A percentile compares a stretch with the other conserved stretches of the same genome.
These are phyloP conservation scores for Phaffia rhodozyma DNA, from an alignment of 1,284 basidiomycete genomes.

Conservation along the genomic window DNA sequence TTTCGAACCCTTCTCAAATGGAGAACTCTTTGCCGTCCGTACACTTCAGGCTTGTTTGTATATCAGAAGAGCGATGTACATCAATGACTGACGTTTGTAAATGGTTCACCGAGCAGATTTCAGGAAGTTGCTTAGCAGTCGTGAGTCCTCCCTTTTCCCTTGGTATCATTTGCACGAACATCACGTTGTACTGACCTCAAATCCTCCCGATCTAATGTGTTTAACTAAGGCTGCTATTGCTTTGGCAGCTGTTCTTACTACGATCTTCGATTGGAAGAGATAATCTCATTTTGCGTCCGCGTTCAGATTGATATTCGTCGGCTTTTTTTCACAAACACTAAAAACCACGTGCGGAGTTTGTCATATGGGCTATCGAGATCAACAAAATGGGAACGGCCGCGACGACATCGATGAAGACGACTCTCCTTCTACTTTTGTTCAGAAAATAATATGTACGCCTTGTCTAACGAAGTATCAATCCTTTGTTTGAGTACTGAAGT, in stretches of 20 bases:
- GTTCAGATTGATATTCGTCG: not conserved
- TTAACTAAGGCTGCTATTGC: not conserved
- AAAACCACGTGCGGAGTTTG: too few relatives aligned
- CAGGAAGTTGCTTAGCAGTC: not conserved
- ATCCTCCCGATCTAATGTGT: not conserved
- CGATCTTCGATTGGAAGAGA: conserved; percentile 12
- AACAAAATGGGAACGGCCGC: too few relatives aligned
- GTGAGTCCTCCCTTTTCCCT: not conserved
- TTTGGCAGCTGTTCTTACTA: conserved; percentile 3
- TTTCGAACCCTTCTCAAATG: conserved; percentile 4
- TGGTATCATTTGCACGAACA: too few relatives aligned
- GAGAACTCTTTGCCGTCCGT: not conserved
- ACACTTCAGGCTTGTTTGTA: not conserved
- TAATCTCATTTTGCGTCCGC: not conserved
- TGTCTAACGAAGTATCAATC: too few relatives aligned
- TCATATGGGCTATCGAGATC: too few relatives aligned
- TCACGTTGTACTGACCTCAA: not conserved
- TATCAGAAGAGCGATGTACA: not conserved
- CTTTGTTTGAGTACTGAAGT: too few relatives aligned
- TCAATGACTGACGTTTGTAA: not conserved
- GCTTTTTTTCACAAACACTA: too few relatives aligned
- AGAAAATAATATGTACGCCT: too few relatives aligned
- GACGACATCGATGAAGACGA: too few relatives aligned
- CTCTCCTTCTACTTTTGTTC: too few relatives aligned
- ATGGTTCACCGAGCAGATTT: not conserved